Evolutionary conservation across 768 basidiomycete species (phyloP).

Genomic region (Neoboletus brunneissimus): DNA sequence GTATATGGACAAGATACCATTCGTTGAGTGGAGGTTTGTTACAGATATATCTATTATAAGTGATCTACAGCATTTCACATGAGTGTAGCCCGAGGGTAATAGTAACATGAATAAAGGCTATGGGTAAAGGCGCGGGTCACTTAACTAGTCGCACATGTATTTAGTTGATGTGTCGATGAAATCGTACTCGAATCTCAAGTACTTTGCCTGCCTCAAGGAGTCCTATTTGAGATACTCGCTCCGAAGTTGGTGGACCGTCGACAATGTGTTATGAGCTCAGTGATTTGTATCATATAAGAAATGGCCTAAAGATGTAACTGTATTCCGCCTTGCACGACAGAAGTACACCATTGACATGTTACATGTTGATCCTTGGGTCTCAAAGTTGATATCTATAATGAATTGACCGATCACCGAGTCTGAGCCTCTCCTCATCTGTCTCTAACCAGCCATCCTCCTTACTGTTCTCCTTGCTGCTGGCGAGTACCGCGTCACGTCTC

Average conservation of each 20-base stretch:
- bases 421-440: slow-evolving; percentile 22
- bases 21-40: too few relatives aligned
- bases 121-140: too few relatives aligned
- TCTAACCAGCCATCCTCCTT: slow-evolving; percentile 9
- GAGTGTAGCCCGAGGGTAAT: too few relatives aligned
- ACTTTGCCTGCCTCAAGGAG: too few relatives aligned
- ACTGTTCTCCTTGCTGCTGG: slow-evolving; percentile 10
- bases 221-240: not conserved
- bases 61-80: too few relatives aligned
- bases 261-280: not conserved
- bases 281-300: not conserved
- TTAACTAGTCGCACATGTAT: too few relatives aligned
- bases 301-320: not conserved
- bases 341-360: too few relatives aligned
- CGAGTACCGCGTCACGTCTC: slow-evolving; percentile 35
- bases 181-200: too few relatives aligned
- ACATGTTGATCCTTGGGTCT: not conserved
- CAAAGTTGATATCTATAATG: slow-evolving; percentile 30
- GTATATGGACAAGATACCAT: too few relatives aligned
- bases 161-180: too few relatives aligned
- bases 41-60: too few relatives aligned
- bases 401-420: slow-evolving; percentile 31
- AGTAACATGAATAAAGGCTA: too few relatives aligned
- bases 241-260: not conserved
- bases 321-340: not conserved